Evolutionary conservation across 352 stramenopile species (phyloP).

Genomic region (Phytophthora tentaculata): DNA sequence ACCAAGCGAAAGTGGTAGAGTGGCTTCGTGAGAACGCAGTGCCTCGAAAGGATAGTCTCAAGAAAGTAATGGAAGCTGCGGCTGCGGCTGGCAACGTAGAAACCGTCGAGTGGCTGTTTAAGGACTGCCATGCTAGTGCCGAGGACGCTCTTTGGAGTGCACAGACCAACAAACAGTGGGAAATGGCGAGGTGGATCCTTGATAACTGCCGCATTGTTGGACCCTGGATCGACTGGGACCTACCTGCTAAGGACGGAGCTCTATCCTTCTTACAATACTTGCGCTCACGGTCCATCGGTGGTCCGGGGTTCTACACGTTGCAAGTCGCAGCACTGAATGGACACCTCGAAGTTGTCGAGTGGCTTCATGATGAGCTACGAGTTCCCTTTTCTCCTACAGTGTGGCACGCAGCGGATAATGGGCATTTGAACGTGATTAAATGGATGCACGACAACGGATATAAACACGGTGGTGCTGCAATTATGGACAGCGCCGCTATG

Average conservation of each 20-base stretch:
- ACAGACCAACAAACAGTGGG: conserved; percentile 34
- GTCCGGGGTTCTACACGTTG: conserved; percentile 56
- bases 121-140: conserved; percentile 18
- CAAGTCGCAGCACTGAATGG: conserved; percentile 60
- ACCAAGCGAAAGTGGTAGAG: conserved; percentile 22
- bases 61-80: conserved; percentile 48
- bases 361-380: conserved; percentile 39
- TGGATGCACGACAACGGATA: conserved; percentile 43
- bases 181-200: conserved; percentile 26
- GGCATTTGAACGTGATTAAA: conserved; percentile 38
- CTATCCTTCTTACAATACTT: conserved; percentile 57
- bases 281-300: conserved; percentile 43
- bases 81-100: conserved; percentile 35
- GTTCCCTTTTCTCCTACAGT: conserved; percentile 30
- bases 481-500: conserved; percentile 54
- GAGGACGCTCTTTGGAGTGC: conserved; percentile 34
- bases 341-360: conserved; percentile 39
- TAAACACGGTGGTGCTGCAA: conserved; percentile 37
- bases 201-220: conserved; percentile 37
- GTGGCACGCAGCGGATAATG: conserved; percentile 36
- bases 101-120: conserved; percentile 39
- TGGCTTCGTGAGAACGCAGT: conserved; percentile 35
- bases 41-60: conserved; percentile 32
- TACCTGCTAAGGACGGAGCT: conserved; percentile 53
- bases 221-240: conserved; percentile 48